Base-by-base conservation (phyloP, 225 moss, liverwort and hornwort species). In the Thuidium tamariscinum region DNA sequence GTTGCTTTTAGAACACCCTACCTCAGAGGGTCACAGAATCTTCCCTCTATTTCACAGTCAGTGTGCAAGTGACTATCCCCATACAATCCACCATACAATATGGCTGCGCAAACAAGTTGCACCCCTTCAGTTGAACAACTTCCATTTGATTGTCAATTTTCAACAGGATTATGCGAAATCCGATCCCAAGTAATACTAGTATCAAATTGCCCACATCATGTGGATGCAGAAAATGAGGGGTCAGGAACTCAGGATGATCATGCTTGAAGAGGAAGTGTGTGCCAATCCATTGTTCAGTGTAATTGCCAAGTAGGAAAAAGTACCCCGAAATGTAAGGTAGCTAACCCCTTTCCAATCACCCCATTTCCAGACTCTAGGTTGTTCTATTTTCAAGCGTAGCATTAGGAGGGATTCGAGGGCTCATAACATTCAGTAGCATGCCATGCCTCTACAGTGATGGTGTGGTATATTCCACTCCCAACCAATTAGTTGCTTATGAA, bases 181-280 rank as follows among this genome's bases (percentile, higher is more conserved):
- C 17, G 44, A 44, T 71, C 71, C 5, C 0, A 29, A 6, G 10
- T 17, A 6, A 10, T 17, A 71, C 3, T 17, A 71, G 5, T 44
- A 44, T 23, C n/a, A n/a, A n/a, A n/a, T n/a, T n/a, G n/a, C n/a
- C n/a, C n/a, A n/a, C n/a, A n/a, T n/a, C n/a, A n/a, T n/a, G n/a
- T n/a, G n/a, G n/a, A n/a, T n/a, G n/a, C n/a, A n/a, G n/a, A 16
- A 15, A 70, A 26, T 0, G 0, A 25, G 42, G 9, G 70, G 15
- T 8, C 18, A 15, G 13, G 39, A 30, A 42, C 9, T 8, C 18
- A 15, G 13, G 39, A 30, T 11, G 57, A 11, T 25, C 25, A 8
- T 25, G 23, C 39, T 39, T 8, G 14, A 25, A 66, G 11, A 66
- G 1, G 41, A 41, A 41, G 4, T 6, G 0, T 8, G 20, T 41